Percentiles rank a stretch among this genome's conserved stretches.
These are phyloP conservation scores for Termitomyces sp. DNA, from an alignment of 768 basidiomycete genomes.

Conservation along the genomic window DNA sequence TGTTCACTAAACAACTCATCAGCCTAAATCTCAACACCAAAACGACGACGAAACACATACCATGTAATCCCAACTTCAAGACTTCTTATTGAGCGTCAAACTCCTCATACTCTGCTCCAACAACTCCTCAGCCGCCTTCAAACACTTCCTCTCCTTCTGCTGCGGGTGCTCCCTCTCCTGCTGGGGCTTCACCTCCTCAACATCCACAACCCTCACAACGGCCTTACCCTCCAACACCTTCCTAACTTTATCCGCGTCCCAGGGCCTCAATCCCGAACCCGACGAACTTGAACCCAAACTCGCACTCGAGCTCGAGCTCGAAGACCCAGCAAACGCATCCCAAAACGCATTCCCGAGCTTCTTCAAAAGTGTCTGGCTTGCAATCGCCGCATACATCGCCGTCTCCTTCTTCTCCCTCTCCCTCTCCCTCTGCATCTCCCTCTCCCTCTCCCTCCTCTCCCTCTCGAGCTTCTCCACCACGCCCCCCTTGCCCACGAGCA, in stretches of 20 bases:
- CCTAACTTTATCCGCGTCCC: slow-evolving; percentile 80
- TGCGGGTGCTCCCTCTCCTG: slow-evolving; percentile 18
- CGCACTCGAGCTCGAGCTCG: slow-evolving; percentile 19
- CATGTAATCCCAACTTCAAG: not conserved
- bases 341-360: slow-evolving; percentile 79
- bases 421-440: slow-evolving; percentile 27
- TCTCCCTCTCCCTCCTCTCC: slow-evolving; percentile 22
- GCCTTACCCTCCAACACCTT: slow-evolving; percentile 82
- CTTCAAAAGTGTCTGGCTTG: slow-evolving; percentile 70
- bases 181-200: slow-evolving; percentile 38
- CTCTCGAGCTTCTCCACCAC: slow-evolving; percentile 30
- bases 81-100: slow-evolving; percentile 59
- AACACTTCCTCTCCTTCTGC: slow-evolving; percentile 25
- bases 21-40: not conserved
- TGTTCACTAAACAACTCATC: not conserved
- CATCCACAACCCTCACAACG: slow-evolving; percentile 75
- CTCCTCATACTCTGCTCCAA: slow-evolving; percentile 72
- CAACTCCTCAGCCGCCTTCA: slow-evolving; percentile 34
- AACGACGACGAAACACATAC: not conserved
- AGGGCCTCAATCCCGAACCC: slow-evolving; percentile 31
- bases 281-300: not conserved
- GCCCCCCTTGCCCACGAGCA: slow-evolving; percentile 25
- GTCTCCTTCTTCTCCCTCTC: slow-evolving; percentile 40
- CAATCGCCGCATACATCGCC: slow-evolving; percentile 69
- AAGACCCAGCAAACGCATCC: slow-evolving; percentile 78